Conservation (phyloP, 139 green algal species). For the Nannochloris sp. region DNA sequence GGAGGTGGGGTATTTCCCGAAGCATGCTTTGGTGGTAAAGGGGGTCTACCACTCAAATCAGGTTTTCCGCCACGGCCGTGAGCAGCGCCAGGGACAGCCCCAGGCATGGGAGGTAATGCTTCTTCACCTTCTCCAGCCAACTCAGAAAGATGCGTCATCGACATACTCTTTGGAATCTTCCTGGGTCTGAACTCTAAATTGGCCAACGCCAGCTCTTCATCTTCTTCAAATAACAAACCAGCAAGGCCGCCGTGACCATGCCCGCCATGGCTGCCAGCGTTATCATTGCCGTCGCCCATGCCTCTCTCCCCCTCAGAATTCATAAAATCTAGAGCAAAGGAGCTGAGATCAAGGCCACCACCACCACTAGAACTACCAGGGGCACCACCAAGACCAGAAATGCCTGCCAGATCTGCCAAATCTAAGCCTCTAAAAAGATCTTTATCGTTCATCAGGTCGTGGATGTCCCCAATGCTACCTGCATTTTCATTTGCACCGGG, state of each 20-base stretch:
- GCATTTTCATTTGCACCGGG: background rate
- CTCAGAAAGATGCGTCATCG: slow-evolving; percentile 7
- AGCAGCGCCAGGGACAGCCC: too few species aligned
- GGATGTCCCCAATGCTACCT: background rate
- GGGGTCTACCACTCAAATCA: too few species aligned
- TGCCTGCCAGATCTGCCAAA: slow-evolving; percentile 3
- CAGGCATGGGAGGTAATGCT: background rate
- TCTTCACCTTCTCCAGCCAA: background rate
- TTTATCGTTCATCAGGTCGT: slow-evolving; percentile 20
- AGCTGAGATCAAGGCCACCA: background rate
- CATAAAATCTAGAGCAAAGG: background rate
- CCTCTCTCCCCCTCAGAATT: background rate
- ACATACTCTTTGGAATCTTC: slow-evolving; percentile 30
- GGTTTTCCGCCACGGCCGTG: too few species aligned
- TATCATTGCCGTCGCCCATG: background rate
- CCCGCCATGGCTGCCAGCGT: background rate
- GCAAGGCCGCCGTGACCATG: background rate
- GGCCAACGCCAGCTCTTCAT: slow-evolving; percentile 22
- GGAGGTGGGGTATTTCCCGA: too few species aligned
- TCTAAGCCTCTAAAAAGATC: slow-evolving; percentile 28
- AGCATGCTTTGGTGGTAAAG: too few species aligned
- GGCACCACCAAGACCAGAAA: background rate
- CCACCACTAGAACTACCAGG: background rate
- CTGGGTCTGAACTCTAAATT: slow-evolving; percentile 22
- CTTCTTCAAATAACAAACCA: slow-evolving; percentile 10